Conservation (phyloP, 257 asterid genomes). For the Solanum bukasovii region DNA sequence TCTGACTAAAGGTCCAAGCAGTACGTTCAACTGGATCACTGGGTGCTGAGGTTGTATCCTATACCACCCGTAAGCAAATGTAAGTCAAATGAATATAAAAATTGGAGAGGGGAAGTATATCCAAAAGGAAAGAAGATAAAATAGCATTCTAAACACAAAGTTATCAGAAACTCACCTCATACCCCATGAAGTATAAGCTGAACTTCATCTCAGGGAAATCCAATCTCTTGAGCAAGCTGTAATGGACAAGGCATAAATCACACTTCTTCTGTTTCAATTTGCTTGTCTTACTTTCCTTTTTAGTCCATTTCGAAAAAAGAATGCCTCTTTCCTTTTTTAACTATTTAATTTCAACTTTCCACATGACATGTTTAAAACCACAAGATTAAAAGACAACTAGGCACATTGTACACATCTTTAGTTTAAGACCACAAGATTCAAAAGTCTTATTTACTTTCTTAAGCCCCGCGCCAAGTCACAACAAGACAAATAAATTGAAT, state of each 20-base stretch:
- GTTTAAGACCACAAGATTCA: too few relatives aligned
- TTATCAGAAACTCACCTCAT: slow-evolving; percentile 42
- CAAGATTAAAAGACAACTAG: background rate
- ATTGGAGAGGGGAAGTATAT: background rate
- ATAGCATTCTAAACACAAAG: background rate
- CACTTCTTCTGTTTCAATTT: background rate
- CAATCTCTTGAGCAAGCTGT: slow-evolving; percentile 83
- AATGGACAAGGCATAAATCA: background rate
- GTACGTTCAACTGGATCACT: slow-evolving; percentile 60
- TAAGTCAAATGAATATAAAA: background rate
- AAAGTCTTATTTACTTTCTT: too few relatives aligned
- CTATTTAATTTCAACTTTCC: background rate
- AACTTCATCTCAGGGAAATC: slow-evolving; percentile 81
- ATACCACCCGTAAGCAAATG: slow-evolving; percentile 2
- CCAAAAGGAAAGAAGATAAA: background rate
- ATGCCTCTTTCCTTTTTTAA: background rate
- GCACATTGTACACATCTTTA: background rate
- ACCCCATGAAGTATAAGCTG: slow-evolving; percentile 74
- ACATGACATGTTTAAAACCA: background rate
- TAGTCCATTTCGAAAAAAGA: background rate
- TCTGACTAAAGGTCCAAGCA: slow-evolving; percentile 71
- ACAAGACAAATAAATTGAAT: too few relatives aligned
- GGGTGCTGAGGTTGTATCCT: slow-evolving; percentile 81
- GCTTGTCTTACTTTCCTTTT: background rate
- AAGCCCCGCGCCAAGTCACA: too few relatives aligned